Evolutionary conservation across 495 filamentous ascomycete species (phyloP).

Genomic region (Thozetella sp.): DNA sequence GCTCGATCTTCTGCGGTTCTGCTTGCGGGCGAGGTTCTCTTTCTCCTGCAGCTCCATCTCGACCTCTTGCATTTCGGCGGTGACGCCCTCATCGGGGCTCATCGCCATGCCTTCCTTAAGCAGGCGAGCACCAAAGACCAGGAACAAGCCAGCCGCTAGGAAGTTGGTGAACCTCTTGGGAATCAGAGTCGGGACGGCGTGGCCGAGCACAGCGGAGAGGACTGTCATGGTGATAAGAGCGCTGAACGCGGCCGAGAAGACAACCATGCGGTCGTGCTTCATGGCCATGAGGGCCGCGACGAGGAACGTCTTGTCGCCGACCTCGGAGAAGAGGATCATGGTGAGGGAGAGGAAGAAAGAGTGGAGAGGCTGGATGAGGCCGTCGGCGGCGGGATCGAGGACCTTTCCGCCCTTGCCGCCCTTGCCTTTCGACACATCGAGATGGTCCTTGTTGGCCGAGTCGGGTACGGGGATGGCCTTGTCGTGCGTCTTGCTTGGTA

Average conservation of each 20-base stretch:
- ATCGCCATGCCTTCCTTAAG: conserved; percentile 87
- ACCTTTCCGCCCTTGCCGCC: conserved; percentile 24
- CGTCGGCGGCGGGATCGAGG: conserved; percentile 49
- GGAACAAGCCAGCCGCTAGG: conserved; percentile 80
- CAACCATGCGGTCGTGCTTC: conserved; percentile 91
- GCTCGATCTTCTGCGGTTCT: conserved; percentile 53
- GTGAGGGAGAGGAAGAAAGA: conserved; percentile 90
- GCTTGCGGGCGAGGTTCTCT: conserved; percentile 66
- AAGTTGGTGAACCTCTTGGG: conserved; percentile 88
- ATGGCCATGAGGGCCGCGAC: conserved; percentile 98
- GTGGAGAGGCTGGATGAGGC: conserved; percentile 82
- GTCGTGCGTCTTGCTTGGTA: conserved; percentile 80
- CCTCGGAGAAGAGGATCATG: conserved; percentile 97
- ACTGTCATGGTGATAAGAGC: conserved; percentile 94
- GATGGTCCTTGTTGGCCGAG: conserved; percentile 64
- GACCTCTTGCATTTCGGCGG: conserved; percentile 96
- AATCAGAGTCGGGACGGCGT: conserved; percentile 88
- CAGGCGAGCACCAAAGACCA: conserved; percentile 86
- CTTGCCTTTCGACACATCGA: conserved; percentile 61
- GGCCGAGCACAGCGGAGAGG: conserved; percentile 93
- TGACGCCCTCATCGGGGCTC: conserved; percentile 83
- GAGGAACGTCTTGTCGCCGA: conserved; percentile 98
- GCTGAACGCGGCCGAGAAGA: conserved; percentile 91
- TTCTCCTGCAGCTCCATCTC: conserved; percentile 95
- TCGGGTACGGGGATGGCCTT: conserved; percentile 73